These are phyloP conservation scores for Zygosaccharomyces rouxii DNA, from an alignment of 805 yeast genomes.

Conservation along the genomic window DNA sequence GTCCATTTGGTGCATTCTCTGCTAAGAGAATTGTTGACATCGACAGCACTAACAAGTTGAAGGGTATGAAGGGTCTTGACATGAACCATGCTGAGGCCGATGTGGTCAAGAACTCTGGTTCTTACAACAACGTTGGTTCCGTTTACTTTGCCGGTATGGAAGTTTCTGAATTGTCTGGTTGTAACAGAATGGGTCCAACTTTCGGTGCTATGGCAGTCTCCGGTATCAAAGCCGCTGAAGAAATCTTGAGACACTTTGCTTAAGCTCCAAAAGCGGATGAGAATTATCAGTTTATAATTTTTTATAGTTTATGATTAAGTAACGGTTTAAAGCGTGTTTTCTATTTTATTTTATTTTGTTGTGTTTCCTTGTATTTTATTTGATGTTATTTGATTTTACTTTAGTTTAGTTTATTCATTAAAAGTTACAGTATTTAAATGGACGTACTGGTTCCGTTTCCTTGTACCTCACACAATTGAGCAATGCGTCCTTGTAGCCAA, in stretches of 20 bases:
- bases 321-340: too few relatives aligned
- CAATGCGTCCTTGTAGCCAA: constrained; percentile 45
- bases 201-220: constrained; percentile 78
- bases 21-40: constrained; percentile 62
- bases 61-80: constrained; percentile 74
- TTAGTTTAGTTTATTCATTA: constrained; percentile 8
- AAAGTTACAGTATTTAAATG: constrained; percentile 31
- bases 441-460: constrained; percentile 53
- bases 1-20: constrained; percentile 77
- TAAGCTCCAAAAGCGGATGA: background rate
- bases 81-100: constrained; percentile 76
- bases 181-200: constrained; percentile 81
- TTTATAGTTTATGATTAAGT: too few relatives aligned
- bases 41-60: constrained; percentile 45
- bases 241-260: constrained; percentile 34
- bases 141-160: constrained; percentile 62
- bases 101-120: constrained; percentile 63
- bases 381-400: background rate
- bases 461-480: constrained; percentile 65
- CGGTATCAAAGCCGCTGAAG: constrained; percentile 75
- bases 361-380: background rate
- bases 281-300: constrained; percentile 4
- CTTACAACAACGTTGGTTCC: constrained; percentile 29
- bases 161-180: constrained; percentile 69
- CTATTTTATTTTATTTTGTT: too few relatives aligned